Conservation (phyloP, 306 rosid genomes). For the Echinosophora koreensis region DNA sequence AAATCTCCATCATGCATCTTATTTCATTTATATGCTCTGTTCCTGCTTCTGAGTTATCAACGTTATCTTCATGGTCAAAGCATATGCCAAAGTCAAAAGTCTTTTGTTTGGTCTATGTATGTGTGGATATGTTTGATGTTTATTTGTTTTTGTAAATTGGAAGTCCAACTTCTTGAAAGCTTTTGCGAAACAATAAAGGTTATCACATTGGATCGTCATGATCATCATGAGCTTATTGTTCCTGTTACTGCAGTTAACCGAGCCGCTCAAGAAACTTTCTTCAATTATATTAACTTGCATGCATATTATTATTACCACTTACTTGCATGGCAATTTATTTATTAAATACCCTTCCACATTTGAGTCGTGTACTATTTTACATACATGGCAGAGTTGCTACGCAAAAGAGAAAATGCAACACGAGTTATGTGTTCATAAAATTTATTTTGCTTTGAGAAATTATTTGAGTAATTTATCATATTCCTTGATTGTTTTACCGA, state of each 20-base stretch:
- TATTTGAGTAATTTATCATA: not conserved
- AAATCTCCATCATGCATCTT: slow-evolving; percentile 23
- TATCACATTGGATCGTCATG: not conserved
- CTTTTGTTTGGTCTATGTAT: not conserved
- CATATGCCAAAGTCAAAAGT: slow-evolving; percentile 2
- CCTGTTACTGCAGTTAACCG: not conserved
- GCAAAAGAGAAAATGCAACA: slow-evolving; percentile 4
- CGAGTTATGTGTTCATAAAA: slow-evolving; percentile 16
- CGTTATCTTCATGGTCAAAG: not conserved
- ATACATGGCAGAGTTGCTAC: not conserved
- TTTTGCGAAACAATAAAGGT: slow-evolving; percentile 1
- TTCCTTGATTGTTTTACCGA: slow-evolving; percentile 22
- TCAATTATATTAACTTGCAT: slow-evolving; percentile 18
- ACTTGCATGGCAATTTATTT: not conserved
- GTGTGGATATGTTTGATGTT: slow-evolving; percentile 33
- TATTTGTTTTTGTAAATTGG: not conserved
- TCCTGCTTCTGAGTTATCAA: slow-evolving; percentile 6
- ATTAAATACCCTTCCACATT: not conserved
- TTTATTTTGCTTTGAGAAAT: slow-evolving; percentile 29
- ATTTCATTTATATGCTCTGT: slow-evolving; percentile 29
- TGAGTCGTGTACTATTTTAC: not conserved
- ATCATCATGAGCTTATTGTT: not conserved
- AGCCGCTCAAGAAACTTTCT: not conserved
- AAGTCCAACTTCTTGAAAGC: not conserved
- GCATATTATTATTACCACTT: not conserved